phyloP scores from a whole-genome alignment of 345 rosid species.

The Atalantia buxifolia region DNA sequence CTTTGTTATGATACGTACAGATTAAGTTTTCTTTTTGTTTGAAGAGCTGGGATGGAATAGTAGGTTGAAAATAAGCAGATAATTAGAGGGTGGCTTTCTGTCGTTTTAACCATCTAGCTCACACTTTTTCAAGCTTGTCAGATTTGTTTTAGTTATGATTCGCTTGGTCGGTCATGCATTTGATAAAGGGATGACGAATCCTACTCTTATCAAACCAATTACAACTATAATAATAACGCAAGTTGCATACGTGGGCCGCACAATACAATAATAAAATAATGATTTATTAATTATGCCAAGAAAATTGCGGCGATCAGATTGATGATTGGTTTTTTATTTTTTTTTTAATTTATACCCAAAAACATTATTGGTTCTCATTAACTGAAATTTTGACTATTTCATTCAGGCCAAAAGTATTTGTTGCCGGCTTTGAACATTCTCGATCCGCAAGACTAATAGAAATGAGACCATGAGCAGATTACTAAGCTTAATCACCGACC shows the following conservation, averaged over 20 bases:
- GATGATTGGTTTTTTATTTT: no score
- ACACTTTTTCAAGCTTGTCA: neutral
- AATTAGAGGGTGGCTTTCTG: neutral
- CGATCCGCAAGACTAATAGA: neutral
- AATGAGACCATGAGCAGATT: no score
- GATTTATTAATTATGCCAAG: no score
- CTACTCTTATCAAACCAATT: neutral
- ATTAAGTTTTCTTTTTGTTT: neutral
- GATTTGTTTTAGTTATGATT: neutral
- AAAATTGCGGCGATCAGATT: neutral
- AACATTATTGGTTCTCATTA: neutral
- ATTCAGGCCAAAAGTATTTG: neutral
- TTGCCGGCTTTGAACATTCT: neutral
- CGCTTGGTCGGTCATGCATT: slow-evolving; percentile 5
- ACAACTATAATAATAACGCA: neutral
- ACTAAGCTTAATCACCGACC: neutral
- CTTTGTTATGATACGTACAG: neutral
- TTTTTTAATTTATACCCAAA: no score
- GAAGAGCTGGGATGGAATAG: neutral
- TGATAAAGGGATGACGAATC: neutral
- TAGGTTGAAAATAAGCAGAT: neutral
- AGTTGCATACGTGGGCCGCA: slow-evolving; percentile 8
- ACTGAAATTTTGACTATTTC: neutral
- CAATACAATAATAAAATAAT: neutral
- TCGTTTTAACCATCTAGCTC: neutral